Percentiles rank a stretch among this genome's conserved stretches.
Conservation (phyloP, 2,329 filamentous ascomycete species). For the Hirsutella thompsonii region DNA sequence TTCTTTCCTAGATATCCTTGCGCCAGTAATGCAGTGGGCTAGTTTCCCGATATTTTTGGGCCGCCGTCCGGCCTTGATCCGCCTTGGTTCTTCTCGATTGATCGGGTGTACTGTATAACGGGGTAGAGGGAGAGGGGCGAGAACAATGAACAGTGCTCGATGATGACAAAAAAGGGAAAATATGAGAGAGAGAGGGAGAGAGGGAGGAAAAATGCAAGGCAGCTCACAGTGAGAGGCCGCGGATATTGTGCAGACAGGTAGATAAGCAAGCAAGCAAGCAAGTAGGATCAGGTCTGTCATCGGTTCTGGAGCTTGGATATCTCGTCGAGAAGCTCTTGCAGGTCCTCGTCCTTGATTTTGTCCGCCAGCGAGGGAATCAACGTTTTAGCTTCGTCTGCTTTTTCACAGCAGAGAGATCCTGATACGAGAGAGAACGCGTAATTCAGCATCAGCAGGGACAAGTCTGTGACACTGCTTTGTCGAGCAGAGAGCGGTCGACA, state of each 20-base stretch:
- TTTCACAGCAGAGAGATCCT: constrained; percentile 88
- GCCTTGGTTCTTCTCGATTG: background rate
- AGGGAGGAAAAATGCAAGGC: background rate
- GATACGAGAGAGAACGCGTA: constrained; percentile 1
- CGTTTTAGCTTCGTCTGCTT: constrained; percentile 89
- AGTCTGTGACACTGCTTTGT: background rate
- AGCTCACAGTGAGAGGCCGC: too few relatives aligned
- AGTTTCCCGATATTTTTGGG: background rate
- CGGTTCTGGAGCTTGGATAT: constrained; percentile 61
- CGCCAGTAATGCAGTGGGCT: constrained; percentile 2
- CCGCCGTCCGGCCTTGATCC: background rate
- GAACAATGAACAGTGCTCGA: background rate
- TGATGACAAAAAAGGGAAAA: background rate
- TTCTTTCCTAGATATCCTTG: background rate
- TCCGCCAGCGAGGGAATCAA: constrained; percentile 79
- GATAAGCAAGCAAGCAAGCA: too few relatives aligned
- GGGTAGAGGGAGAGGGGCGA: background rate
- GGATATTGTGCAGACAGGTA: too few relatives aligned
- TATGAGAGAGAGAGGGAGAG: background rate
- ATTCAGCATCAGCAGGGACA: background rate
- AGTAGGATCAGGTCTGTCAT: constrained; percentile 9
- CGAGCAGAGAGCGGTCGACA: background rate
- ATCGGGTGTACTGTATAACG: background rate
- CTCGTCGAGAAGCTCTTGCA: constrained; percentile 82
- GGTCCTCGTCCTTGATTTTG: constrained; percentile 82